A percentile compares a stretch with the other conserved stretches of the same genome.
Evolutionary conservation across 495 filamentous ascomycete species (phyloP).

Genomic region (Aspergillus olivimuriae): DNA sequence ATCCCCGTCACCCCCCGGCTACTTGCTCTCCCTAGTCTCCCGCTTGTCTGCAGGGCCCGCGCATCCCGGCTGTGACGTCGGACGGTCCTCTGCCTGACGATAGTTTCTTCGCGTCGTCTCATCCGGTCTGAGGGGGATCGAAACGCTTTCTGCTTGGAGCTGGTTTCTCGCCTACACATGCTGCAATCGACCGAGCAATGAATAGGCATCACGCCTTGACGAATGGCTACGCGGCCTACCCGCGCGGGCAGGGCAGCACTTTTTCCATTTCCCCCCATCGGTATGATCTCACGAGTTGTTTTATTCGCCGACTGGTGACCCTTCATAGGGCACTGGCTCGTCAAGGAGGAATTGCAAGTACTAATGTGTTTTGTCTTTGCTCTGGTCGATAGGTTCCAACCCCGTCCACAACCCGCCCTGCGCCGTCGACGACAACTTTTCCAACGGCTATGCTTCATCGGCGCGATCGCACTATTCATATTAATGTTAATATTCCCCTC

Average conservation of each 20-base stretch:
- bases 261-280: constrained; percentile 89
- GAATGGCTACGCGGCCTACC: constrained; percentile 69
- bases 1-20: constrained; percentile 1
- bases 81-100: constrained; percentile 4
- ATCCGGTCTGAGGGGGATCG: neutral
- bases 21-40: neutral
- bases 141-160: constrained; percentile 6
- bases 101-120: neutral
- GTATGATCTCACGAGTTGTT: constrained; percentile 33
- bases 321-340: neutral
- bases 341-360: too few species aligned
- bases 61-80: neutral
- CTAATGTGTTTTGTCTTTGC: too few species aligned
- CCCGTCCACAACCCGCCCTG: constrained; percentile 67
- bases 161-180: constrained; percentile 21
- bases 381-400: constrained; percentile 76
- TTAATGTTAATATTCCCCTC: constrained; percentile 63
- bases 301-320: neutral
- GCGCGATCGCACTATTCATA: constrained; percentile 50
- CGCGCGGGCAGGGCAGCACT: constrained; percentile 51
- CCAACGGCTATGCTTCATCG: constrained; percentile 53
- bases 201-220: constrained; percentile 61
- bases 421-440: constrained; percentile 71
- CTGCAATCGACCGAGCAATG: constrained; percentile 32
- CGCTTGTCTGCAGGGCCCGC: too few species aligned